Percentiles rank a stretch among this genome's conserved stretches.
These are phyloP conservation scores for Funneliformis mosseae DNA, from an alignment of 192 early-diverging fungal species.

Conservation along the genomic window DNA sequence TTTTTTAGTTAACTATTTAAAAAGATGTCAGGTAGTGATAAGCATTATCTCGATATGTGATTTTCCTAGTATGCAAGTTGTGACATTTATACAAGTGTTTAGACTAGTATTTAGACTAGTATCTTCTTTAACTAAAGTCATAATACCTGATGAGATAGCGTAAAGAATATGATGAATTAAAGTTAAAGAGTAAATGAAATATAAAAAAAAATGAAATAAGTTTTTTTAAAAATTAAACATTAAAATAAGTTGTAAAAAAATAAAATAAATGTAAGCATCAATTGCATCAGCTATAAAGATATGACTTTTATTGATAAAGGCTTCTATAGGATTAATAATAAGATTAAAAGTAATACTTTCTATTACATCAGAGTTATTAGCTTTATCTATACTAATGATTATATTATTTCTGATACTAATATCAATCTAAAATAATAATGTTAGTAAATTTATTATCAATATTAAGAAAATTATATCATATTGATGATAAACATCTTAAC, in stretches of 20 bases:
- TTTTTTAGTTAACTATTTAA: too few species aligned
- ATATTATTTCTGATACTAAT: slow-evolving; percentile 88
- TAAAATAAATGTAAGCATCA: too few species aligned
- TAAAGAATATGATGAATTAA: slow-evolving; percentile 33
- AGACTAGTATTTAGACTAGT: slow-evolving; percentile 96
- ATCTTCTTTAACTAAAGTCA: slow-evolving; percentile 86
- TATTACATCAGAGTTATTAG: slow-evolving; percentile 98
- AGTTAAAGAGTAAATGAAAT: slow-evolving; percentile 18
- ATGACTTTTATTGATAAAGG: too few species aligned
- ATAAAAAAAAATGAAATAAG: slow-evolving; percentile 24
- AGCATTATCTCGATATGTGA: slow-evolving; percentile 89
- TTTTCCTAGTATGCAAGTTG: slow-evolving; percentile 90
- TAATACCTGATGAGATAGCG: slow-evolving; percentile 77
- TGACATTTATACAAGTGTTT: too few species aligned
- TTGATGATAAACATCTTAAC: slow-evolving; percentile 74
- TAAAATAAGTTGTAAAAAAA: too few species aligned
- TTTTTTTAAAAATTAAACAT: slow-evolving; percentile 44
- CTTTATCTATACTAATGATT: slow-evolving; percentile 94
- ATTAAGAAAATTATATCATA: too few species aligned
- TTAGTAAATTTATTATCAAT: slow-evolving; percentile 40
- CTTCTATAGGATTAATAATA: slow-evolving; percentile 90
- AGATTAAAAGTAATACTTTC: slow-evolving; percentile 87
- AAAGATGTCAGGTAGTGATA: slow-evolving; percentile 73
- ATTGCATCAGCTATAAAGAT: too few species aligned
- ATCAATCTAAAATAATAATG: slow-evolving; percentile 63